Base-by-base conservation (phyloP, 2,329 filamentous ascomycete species). In the Sporothrix dimorphospora region DNA sequence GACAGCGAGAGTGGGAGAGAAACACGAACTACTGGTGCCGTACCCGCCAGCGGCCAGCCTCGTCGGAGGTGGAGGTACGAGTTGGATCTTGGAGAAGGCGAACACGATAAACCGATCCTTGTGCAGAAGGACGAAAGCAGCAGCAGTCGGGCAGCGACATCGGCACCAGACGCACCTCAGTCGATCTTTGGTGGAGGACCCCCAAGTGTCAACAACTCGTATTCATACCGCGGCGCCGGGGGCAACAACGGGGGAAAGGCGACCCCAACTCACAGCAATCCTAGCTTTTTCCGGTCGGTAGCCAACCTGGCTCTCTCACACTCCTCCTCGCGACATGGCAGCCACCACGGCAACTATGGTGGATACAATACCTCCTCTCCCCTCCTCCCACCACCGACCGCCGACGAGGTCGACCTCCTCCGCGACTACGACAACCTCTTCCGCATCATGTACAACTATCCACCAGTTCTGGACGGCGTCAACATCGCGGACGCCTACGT, bases 371-470 rank as follows among this genome's bases (percentile, higher is more conserved):
- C 70, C 9, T 63, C 69, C 1, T 45, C 76, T 11, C 76, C 77
- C 6, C 72, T 78, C 34, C 77, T 79, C 4, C 79, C 80, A 3
- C 81, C 85, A 30, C 81, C 87, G 19, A 87, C 86, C 16, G 86
- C 88, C 72, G 86, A 88, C 63, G 89, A 93, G 70, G 85, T 93
- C 77, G 93, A 97, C 75, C 87, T 94, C 27, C 86, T 98, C 63
- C 92, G 93, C 76, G 93, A 98, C 82, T 98, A 98, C 81, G 94
- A 97, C 80, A 98, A 98, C 80, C 87, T 98, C 27, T 97, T 98
- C 80, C 92, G 94, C 77, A 92, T 96, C 74, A 97, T 98, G 84
- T 98, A 98, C 85, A 97, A 98, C 81, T 93, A 97, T 80, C 85
- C 94, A 0, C 95, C 95, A 0, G 79, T 89, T 0, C 87, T 98